Evolutionary conservation across 371 early-diverging fungal species (phyloP), one percentile per base, ranked within the genome.

Genomic region (Mucor lusitanicus): DNA sequence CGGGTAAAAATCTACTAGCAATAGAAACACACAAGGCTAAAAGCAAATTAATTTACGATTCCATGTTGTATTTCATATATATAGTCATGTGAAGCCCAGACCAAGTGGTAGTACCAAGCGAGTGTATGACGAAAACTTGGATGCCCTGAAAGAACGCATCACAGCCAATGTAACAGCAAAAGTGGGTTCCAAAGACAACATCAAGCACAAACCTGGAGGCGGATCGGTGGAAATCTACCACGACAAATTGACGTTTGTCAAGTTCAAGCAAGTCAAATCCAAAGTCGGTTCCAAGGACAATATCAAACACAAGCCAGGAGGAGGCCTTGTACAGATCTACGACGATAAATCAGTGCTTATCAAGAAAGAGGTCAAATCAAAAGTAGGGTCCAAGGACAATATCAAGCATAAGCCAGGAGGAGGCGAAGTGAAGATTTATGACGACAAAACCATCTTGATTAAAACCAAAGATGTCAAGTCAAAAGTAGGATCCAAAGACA

Each of bases 371-470:
- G 61, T 56, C 25, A 63, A 50, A 6, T 62, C 70, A 6, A 69
- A 70, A 56, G 42, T 73, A 1, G 73, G 73, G 0, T 69, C 70
- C 0, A 33, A 66, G 30, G 70, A 73, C 9, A 73, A 73, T 7
- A 54, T 70, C 27, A 73, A 73, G n/a, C 73, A 73, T 30, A 73
- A 70, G 9, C 67, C 70, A 19, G 63, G 67, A 11, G 69, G 73
- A 0, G 73, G 69, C 0, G 32, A 59, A 2, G 35, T 57, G 1
- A 54, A 55, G 13, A 65, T 72, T 25, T 72, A 46, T 32, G 65
- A 68, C 13, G 73, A 72, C 19, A 72, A 62, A 35, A 12, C 33
- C 1, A 40, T 42, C 3, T 62, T 62, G 11, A 64, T 65, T 1
- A 69, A 61, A 33, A 42, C 64, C 25, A 69, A 69, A 28, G 55